Conservation (phyloP, 768 basidiomycete species). For the Macrolepiota fuliginosa region DNA sequence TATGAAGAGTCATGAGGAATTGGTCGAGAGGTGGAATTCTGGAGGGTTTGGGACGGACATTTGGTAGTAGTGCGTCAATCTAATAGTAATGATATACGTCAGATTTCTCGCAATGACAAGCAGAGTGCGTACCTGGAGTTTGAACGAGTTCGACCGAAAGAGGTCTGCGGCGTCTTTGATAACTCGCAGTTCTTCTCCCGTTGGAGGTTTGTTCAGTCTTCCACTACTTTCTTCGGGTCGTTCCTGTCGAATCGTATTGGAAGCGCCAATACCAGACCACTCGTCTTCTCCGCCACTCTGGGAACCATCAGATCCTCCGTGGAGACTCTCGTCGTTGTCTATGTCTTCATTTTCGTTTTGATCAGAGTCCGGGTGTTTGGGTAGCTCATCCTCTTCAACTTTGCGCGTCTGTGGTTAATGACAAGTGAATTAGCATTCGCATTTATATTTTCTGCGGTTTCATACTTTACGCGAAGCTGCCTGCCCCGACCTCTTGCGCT, state of each 20-base stretch:
- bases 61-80: constrained; percentile 81
- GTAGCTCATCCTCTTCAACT: constrained; percentile 1
- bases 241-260: not conserved
- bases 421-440: not conserved
- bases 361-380: constrained; percentile 8
- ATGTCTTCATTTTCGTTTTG: constrained; percentile 8
- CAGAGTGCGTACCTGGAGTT: constrained; percentile 61
- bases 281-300: constrained; percentile 9
- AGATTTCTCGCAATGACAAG: not conserved
- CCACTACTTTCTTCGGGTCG: constrained; percentile 14
- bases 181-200: constrained; percentile 64
- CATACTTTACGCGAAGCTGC: constrained; percentile 19
- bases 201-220: constrained; percentile 52
- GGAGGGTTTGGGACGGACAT: constrained; percentile 64
- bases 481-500: constrained; percentile 22
- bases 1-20: constrained; percentile 67
- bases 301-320: not conserved
- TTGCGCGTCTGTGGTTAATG: constrained; percentile 7
- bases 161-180: constrained; percentile 76
- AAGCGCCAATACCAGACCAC: constrained; percentile 13
- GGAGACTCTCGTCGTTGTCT: constrained; percentile 3
- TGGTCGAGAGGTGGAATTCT: constrained; percentile 58
- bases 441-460: not conserved
- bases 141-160: constrained; percentile 78
- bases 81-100: constrained; percentile 28